Conservation (phyloP, 192 early-diverging fungal genomes). For the Coemansia reversa region DNA sequence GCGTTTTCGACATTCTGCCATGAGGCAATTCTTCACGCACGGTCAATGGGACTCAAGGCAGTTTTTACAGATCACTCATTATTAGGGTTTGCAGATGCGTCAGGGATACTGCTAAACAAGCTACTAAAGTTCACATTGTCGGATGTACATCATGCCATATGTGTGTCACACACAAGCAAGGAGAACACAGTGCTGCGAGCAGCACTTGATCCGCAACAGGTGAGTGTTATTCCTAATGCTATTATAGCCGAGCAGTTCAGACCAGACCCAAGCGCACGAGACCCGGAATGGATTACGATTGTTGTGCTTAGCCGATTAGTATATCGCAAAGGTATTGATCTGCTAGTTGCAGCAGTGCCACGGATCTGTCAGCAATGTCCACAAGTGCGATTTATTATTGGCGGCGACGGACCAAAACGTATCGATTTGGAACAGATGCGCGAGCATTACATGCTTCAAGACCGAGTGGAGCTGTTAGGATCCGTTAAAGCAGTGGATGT, state of each 20-base stretch:
- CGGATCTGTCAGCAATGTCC: constrained; percentile 77
- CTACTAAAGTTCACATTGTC: constrained; percentile 93
- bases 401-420: constrained; percentile 94
- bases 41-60: constrained; percentile 91
- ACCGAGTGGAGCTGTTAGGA: constrained; percentile 87
- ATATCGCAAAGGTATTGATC: constrained; percentile 93
- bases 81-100: constrained; percentile 93
- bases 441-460: constrained; percentile 88
- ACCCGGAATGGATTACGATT: constrained; percentile 86
- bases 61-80: constrained; percentile 98
- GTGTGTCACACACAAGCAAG: constrained; percentile 98
- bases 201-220: constrained; percentile 81
- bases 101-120: constrained; percentile 94
- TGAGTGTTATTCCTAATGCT: constrained; percentile 97
- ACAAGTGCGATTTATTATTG: constrained; percentile 89
- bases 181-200: constrained; percentile 98
- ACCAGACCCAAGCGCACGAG: constrained; percentile 74
- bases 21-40: constrained; percentile 92
- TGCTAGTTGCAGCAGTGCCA: constrained; percentile 90
- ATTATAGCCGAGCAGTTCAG: constrained; percentile 89
- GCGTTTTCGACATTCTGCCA: constrained; percentile 94
- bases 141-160: constrained; percentile 97
- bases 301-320: constrained; percentile 89
- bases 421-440: constrained; percentile 98
- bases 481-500: constrained; percentile 80